Evolutionary conservation across 1,284 basidiomycete genomes (phyloP).

Genomic region (Cryptococcus jaspeensis): DNA sequence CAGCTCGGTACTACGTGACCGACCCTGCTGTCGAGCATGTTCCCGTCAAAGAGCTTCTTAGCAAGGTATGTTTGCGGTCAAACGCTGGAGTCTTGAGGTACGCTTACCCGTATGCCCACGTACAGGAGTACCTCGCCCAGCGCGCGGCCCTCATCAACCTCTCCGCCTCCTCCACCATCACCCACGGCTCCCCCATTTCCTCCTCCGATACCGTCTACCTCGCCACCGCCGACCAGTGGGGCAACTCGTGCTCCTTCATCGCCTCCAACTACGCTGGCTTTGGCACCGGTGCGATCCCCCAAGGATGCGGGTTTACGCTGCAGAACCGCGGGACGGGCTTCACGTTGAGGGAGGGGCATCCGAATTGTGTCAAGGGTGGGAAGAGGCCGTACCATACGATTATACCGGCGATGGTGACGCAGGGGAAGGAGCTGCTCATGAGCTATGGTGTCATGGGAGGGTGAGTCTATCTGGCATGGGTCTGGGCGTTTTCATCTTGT

Average conservation of each 20-base stretch:
- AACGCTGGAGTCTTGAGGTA: no score
- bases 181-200: slow-evolving; percentile 56
- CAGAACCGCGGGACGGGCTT: slow-evolving; percentile 92
- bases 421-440: slow-evolving; percentile 77
- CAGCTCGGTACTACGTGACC: slow-evolving; percentile 74
- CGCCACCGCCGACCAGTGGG: slow-evolving; percentile 79
- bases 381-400: slow-evolving; percentile 96
- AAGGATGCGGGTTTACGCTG: slow-evolving; percentile 90
- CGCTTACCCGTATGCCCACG: not conserved
- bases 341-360: slow-evolving; percentile 72
- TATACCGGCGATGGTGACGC: slow-evolving; percentile 80
- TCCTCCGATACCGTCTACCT: slow-evolving; percentile 95
- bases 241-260: slow-evolving; percentile 92
- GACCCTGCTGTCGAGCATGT: slow-evolving; percentile 75
- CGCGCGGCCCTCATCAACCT: slow-evolving; percentile 81
- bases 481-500: not conserved
- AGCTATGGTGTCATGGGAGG: slow-evolving; percentile 87
- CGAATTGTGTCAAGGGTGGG: slow-evolving; percentile 74
- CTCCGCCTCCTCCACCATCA: slow-evolving; percentile 62
- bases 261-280: slow-evolving; percentile 74
- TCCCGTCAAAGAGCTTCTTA: slow-evolving; percentile 73
- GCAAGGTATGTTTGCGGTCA: slow-evolving; percentile 60
- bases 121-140: slow-evolving; percentile 71
- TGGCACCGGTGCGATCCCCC: slow-evolving; percentile 71
- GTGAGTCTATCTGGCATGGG: slow-evolving; percentile 18